phyloP scores from a whole-genome alignment of 2,329 filamentous ascomycete species.

The Nothopassalora personata region DNA sequence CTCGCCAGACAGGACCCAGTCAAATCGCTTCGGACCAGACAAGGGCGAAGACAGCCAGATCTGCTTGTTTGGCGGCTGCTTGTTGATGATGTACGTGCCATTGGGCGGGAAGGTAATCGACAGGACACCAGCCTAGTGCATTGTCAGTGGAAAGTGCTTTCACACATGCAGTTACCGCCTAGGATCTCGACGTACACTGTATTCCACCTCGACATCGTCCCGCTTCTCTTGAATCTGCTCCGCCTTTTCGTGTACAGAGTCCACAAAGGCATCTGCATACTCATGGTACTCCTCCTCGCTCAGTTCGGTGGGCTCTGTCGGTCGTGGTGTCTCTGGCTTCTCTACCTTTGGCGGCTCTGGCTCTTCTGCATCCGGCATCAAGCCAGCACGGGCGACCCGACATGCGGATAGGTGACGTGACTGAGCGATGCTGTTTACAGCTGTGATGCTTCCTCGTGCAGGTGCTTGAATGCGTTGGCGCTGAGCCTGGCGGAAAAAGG shows the following conservation, averaged over 20 bases:
- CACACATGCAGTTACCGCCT: background rate
- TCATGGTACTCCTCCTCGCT: slow-evolving; percentile 69
- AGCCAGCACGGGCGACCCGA: slow-evolving; percentile 24
- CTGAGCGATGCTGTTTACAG: slow-evolving; percentile 1
- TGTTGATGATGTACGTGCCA: slow-evolving; percentile 93
- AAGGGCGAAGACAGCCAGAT: slow-evolving; percentile 94
- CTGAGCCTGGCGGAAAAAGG: background rate
- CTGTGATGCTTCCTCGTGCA: background rate
- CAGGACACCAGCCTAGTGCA: slow-evolving; percentile 71
- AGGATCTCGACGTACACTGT: slow-evolving; percentile 58
- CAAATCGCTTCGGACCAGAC: slow-evolving; percentile 88
- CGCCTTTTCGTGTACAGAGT: slow-evolving; percentile 52
- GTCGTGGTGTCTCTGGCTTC: slow-evolving; percentile 31
- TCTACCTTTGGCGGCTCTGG: slow-evolving; percentile 35
- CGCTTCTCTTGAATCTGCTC: slow-evolving; percentile 70
- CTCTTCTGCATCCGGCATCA: slow-evolving; percentile 41
- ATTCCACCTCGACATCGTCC: slow-evolving; percentile 82
- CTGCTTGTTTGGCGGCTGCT: slow-evolving; percentile 94
- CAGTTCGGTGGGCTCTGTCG: slow-evolving; percentile 56
- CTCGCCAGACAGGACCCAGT: slow-evolving; percentile 74
- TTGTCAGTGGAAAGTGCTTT: slow-evolving; percentile 7
- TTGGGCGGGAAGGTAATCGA: slow-evolving; percentile 63
- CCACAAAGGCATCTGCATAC: slow-evolving; percentile 69
- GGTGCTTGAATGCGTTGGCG: background rate
- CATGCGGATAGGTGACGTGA: slow-evolving; percentile 21